Evolutionary conservation across 768 basidiomycete species (phyloP).

Genomic region (Kwoniella botswanensis): DNA sequence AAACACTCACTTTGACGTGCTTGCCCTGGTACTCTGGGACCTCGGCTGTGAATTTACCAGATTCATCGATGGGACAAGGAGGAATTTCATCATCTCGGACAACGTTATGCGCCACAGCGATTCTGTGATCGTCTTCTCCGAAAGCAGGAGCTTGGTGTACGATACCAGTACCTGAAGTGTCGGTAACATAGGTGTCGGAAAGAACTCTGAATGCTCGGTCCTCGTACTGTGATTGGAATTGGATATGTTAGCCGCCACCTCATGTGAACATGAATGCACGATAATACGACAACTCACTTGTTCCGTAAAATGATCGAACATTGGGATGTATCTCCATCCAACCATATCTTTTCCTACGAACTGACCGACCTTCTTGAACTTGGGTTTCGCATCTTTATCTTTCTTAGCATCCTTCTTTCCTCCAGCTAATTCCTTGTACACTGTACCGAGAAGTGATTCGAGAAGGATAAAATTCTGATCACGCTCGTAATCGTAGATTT

Average conservation of each 20-base stretch:
- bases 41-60: slow-evolving; percentile 81
- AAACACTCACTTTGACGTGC: slow-evolving; percentile 76
- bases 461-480: slow-evolving; percentile 89
- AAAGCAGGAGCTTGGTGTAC: slow-evolving; percentile 99
- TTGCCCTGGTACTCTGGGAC: slow-evolving; percentile 87
- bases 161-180: slow-evolving; percentile 92
- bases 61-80: slow-evolving; percentile 92
- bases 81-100: slow-evolving; percentile 88
- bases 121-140: slow-evolving; percentile 97
- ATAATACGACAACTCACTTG: slow-evolving; percentile 64
- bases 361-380: slow-evolving; percentile 85
- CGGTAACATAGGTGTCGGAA: slow-evolving; percentile 90
- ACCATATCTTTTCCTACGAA: slow-evolving; percentile 93
- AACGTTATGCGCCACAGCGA: slow-evolving; percentile 82
- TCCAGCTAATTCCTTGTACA: slow-evolving; percentile 71
- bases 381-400: slow-evolving; percentile 56
- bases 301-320: slow-evolving; percentile 97
- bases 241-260: no score
- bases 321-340: slow-evolving; percentile 90
- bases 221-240: slow-evolving; percentile 68
- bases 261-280: not conserved
- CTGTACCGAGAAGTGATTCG: slow-evolving; percentile 79
- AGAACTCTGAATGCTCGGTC: slow-evolving; percentile 89
- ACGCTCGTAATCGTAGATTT: slow-evolving; percentile 87
- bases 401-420: slow-evolving; percentile 78